phyloP scores from a whole-genome alignment of 805 yeast genomes.

The Henningerozyma blattae region DNA sequence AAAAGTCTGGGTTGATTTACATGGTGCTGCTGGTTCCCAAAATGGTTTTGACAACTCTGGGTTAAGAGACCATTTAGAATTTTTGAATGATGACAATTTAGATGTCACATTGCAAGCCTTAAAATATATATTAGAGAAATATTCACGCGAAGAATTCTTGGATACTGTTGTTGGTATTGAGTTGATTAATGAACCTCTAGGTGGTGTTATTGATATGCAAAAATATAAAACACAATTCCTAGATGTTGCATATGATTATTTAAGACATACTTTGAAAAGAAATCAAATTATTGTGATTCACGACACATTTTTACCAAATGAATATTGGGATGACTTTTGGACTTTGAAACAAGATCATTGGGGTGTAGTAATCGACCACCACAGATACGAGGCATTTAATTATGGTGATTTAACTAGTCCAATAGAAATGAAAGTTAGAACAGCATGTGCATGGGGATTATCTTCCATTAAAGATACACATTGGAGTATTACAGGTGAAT shows the following conservation, averaged over 20 bases:
- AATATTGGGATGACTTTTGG: constrained; percentile 54
- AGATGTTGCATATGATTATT: constrained; percentile 46
- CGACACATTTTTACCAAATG: constrained; percentile 60
- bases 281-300: constrained; percentile 56
- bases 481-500: constrained; percentile 78
- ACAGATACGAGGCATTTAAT: constrained; percentile 79
- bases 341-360: constrained; percentile 31
- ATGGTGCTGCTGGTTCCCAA: constrained; percentile 95
- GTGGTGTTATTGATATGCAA: constrained; percentile 49
- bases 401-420: constrained; percentile 43
- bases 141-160: constrained; percentile 45
- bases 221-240: constrained; percentile 44
- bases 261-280: constrained; percentile 42
- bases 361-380: constrained; percentile 77
- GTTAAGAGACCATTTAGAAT: constrained; percentile 46
- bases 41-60: constrained; percentile 96
- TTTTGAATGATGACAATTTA: constrained; percentile 40
- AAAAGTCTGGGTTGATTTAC: constrained; percentile 84
- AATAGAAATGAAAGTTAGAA: constrained; percentile 49
- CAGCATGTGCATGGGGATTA: constrained; percentile 41
- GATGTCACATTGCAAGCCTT: constrained; percentile 46
- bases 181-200: constrained; percentile 82
- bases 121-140: constrained; percentile 42
- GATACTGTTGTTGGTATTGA: constrained; percentile 79
- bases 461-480: constrained; percentile 40